These are phyloP conservation scores for Ogataea trehaloabstinens DNA, from an alignment of 805 yeast genomes.

Conservation along the genomic window DNA sequence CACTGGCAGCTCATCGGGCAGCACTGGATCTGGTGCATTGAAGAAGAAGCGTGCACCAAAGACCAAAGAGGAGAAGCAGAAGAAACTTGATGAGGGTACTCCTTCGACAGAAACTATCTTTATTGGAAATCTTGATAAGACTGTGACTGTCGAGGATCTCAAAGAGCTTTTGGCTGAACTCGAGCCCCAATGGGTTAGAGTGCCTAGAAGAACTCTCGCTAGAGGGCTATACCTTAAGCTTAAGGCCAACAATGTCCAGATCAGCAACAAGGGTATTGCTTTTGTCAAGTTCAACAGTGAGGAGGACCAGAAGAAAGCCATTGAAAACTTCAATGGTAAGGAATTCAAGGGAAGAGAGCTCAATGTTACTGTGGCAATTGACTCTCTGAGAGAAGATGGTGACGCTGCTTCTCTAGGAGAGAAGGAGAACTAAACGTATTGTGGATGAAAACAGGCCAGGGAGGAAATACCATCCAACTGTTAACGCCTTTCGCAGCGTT, in stretches of 20 bases:
- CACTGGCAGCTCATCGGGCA: slow-evolving; percentile 10
- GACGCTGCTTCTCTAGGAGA: neutral
- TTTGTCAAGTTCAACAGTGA: slow-evolving; percentile 52
- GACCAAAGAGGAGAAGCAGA: slow-evolving; percentile 29
- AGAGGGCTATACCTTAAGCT: slow-evolving; percentile 40
- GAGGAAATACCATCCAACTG: no score
- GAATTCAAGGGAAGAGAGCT: slow-evolving; percentile 64
- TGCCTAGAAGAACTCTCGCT: slow-evolving; percentile 54
- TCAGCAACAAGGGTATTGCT: slow-evolving; percentile 63
- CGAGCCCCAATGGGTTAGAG: slow-evolving; percentile 55
- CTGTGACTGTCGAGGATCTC: slow-evolving; percentile 46
- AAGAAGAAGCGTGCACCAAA: slow-evolving; percentile 16
- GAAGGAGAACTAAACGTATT: slow-evolving; percentile 1
- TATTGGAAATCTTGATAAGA: slow-evolving; percentile 57
- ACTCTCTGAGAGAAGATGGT: slow-evolving; percentile 33
- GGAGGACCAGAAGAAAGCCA: slow-evolving; percentile 46
- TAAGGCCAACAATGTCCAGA: slow-evolving; percentile 43
- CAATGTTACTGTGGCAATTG: slow-evolving; percentile 71
- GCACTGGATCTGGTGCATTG: slow-evolving; percentile 6
- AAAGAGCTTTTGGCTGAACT: slow-evolving; percentile 44
- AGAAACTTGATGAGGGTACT: slow-evolving; percentile 44
- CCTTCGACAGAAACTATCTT: slow-evolving; percentile 60
- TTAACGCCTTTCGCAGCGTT: no score
- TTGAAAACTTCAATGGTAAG: slow-evolving; percentile 65
- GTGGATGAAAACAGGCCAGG: neutral